phyloP scores from a whole-genome alignment of 2,329 filamentous ascomycete species.

The Neonectria faginata region DNA sequence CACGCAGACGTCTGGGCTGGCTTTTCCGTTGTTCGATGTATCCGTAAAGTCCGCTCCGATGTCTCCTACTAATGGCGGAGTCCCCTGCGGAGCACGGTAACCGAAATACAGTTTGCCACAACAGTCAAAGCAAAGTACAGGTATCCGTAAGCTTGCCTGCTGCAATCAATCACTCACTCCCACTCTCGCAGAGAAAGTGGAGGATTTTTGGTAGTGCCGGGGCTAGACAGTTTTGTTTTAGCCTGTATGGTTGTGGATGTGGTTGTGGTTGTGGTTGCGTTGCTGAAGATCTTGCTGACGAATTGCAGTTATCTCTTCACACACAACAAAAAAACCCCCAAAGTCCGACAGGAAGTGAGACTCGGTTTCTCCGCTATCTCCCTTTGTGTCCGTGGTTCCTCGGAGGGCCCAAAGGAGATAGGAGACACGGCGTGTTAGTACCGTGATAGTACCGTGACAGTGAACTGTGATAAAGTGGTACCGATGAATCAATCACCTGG shows the following conservation, averaged over 20 bases:
- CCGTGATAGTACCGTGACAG: conserved; percentile 3
- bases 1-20: neutral
- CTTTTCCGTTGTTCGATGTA: conserved; percentile 9
- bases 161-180: conserved; percentile 18
- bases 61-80: conserved; percentile 42
- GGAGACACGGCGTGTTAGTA: conserved; percentile 1
- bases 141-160: too few species aligned
- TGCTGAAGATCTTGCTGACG: conserved; percentile 1
- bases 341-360: neutral
- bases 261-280: neutral
- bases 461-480: conserved; percentile 7
- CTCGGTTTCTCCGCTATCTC: conserved; percentile 17
- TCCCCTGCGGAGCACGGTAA: conserved; percentile 38
- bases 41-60: conserved; percentile 38
- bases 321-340: neutral
- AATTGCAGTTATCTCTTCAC: conserved; percentile 1
- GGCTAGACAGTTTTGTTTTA: neutral
- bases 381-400: conserved; percentile 22
- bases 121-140: neutral
- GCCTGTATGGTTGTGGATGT: neutral
- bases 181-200: conserved; percentile 18
- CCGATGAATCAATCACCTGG: conserved; percentile 18
- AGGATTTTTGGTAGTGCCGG: neutral
- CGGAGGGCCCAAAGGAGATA: conserved; percentile 10
- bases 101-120: conserved; percentile 30